These are phyloP conservation scores for Trapa incisa DNA, from an alignment of 345 rosid genomes.

Conservation along the genomic window DNA sequence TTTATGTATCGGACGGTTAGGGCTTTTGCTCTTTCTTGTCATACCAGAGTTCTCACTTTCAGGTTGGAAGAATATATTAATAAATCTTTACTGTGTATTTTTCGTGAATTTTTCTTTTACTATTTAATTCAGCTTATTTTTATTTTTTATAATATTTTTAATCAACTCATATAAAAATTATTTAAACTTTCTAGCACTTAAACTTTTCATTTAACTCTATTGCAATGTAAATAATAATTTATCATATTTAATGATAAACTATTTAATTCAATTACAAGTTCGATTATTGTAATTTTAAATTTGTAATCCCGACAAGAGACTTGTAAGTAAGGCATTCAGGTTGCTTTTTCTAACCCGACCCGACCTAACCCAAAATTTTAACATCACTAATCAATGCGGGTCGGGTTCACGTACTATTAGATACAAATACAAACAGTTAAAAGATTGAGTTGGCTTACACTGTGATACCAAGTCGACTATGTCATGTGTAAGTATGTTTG, in stretches of 20 bases:
- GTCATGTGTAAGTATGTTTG: not conserved
- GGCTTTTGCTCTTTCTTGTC: conserved; percentile 7
- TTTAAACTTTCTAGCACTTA: too few relatives aligned
- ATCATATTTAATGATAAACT: too few relatives aligned
- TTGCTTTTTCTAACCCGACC: conserved; percentile 46
- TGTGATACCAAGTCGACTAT: not conserved
- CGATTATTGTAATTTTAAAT: too few relatives aligned
- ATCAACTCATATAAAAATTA: too few relatives aligned
- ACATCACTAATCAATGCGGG: too few relatives aligned
- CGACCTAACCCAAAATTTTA: too few relatives aligned
- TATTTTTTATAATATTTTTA: too few relatives aligned
- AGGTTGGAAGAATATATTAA: not conserved
- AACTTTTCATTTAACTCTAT: not conserved
- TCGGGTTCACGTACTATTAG: too few relatives aligned
- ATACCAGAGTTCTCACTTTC: not conserved
- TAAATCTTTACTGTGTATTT: conserved; percentile 30
- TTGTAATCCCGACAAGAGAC: conserved; percentile 49
- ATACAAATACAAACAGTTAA: too few relatives aligned
- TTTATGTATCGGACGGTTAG: not conserved
- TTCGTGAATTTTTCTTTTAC: too few relatives aligned
- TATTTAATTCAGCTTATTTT: too few relatives aligned
- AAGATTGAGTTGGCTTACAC: not conserved
- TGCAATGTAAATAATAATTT: conserved; percentile 17
- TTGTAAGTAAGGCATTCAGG: conserved; percentile 64
- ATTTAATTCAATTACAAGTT: too few relatives aligned